Percentiles rank a stretch among this genome's conserved stretches.
phyloP scores from a whole-genome alignment of 2,329 filamentous ascomycete genomes.

The Esteya vermicola region DNA sequence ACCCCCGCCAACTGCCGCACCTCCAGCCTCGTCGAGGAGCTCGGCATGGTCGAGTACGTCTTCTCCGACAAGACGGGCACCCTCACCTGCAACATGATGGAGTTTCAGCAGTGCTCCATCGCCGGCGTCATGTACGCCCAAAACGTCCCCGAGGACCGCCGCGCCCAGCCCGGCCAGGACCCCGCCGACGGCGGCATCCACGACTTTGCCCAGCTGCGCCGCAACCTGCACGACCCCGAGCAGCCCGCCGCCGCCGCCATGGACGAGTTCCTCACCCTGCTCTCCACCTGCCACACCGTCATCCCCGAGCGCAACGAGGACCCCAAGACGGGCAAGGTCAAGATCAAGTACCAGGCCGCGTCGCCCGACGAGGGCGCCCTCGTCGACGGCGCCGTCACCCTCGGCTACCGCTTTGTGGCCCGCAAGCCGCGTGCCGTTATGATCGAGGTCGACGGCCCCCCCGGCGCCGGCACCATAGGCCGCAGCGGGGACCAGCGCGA shows the following conservation, averaged over 20 bases:
- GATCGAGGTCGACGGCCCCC: constrained; percentile 60
- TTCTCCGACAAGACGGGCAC: constrained; percentile 94
- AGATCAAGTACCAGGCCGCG: constrained; percentile 95
- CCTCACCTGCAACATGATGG: constrained; percentile 88
- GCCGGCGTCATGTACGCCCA: constrained; percentile 88
- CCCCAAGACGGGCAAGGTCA: constrained; percentile 57
- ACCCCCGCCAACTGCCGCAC: constrained; percentile 93
- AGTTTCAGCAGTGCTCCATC: constrained; percentile 91
- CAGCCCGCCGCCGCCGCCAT: constrained; percentile 37
- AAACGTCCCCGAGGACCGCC: constrained; percentile 79
- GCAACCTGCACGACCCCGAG: constrained; percentile 49
- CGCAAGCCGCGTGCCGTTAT: constrained; percentile 81
- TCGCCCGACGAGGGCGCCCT: constrained; percentile 96
- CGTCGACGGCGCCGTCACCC: constrained; percentile 71
- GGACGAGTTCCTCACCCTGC: constrained; percentile 72
- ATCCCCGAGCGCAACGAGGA: constrained; percentile 80
- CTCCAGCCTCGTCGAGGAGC: constrained; percentile 88
- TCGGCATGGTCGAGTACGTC: constrained; percentile 97
- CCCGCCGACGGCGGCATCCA: constrained; percentile 66
- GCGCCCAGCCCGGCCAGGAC: constrained; percentile 65
- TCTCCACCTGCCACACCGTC: constrained; percentile 90
- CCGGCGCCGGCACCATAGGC: no score
- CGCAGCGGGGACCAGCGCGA: constrained; percentile 61
- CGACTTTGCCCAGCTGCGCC: constrained; percentile 62
- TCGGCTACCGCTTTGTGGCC: constrained; percentile 84